Evolutionary conservation across 108 stramenopile genomes (phyloP), one percentile per base, ranked within the genome.

Genomic region (Aurantiochytrium sp.): DNA sequence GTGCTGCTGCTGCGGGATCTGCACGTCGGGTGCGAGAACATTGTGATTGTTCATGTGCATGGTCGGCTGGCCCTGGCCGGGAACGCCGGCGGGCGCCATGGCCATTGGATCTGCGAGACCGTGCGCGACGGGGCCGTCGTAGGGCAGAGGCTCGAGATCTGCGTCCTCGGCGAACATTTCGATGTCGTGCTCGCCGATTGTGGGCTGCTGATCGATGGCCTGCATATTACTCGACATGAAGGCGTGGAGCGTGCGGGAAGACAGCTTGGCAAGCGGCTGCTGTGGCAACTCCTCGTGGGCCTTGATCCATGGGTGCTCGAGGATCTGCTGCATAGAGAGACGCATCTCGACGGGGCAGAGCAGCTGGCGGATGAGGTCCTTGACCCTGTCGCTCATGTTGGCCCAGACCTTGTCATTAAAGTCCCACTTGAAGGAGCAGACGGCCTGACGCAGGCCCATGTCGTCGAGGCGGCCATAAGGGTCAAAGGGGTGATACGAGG

Each of bases 401-500:
- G 89, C 91, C 91, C 91, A 91, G 37, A 69, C 92, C 91, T 45
- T 92, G 36, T 81, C 73, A 30, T 81, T 81, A 48, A 81, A 81
- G 73, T 81, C 73, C 73, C 73, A 81, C 42, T 81, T 48, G 24
- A 48, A 81, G 2, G 73, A 22, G 45, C 73, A 81, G 1, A 81
- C 73, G 12, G 73, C 39, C 42, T 81, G 73, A 6, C 73, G 39
- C 73, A 81, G 45, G 12, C 4, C 89, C 45, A 97, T 97, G 34
- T 95, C 95, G 52, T 96, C 96, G 34, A 96, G 96, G 89, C 45
- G 12, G 2, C 73, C 73, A 81, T 48, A 81, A 6, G 73, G 73
- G 32, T 97, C 97, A 90, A 99, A 98, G 31, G 98, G 98, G 8
- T 97, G 97, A 87, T 97, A 99, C 41, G 98, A 98, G 88, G 96